Percentiles rank a stretch among this genome's conserved stretches.
phyloP scores from a whole-genome alignment of 805 yeast genomes.

The Candida railenensis region DNA sequence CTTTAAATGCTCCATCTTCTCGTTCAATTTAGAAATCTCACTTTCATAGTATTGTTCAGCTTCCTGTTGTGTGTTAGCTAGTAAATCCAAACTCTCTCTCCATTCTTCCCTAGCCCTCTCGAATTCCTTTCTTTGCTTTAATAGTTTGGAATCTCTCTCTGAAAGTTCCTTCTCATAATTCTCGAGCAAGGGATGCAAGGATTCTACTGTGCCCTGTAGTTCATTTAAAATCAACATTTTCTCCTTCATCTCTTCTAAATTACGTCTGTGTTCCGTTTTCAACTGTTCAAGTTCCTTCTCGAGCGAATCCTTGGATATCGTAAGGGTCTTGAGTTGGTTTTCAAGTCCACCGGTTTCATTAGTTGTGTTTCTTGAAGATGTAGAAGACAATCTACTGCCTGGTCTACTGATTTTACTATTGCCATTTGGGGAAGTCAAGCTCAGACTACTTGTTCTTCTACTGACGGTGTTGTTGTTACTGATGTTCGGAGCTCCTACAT shows the following conservation, averaged over 20 bases:
- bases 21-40: constrained; percentile 31
- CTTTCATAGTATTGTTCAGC: constrained; percentile 48
- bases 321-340: constrained; percentile 16
- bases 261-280: constrained; percentile 22
- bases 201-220: constrained; percentile 46
- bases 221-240: constrained; percentile 48
- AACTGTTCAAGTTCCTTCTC: constrained; percentile 20
- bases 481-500: background rate
- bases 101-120: constrained; percentile 59
- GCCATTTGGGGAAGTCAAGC: constrained; percentile 8
- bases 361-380: constrained; percentile 21
- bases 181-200: constrained; percentile 46
- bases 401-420: background rate
- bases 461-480: background rate
- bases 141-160: constrained; percentile 46
- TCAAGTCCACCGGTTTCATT: constrained; percentile 11
- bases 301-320: constrained; percentile 18
- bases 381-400: constrained; percentile 14
- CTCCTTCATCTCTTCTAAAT: constrained; percentile 33
- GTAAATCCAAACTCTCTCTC: constrained; percentile 54
- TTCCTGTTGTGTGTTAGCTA: constrained; percentile 55
- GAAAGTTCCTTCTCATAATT: constrained; percentile 44
- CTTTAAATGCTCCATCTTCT: constrained; percentile 11
- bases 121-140: constrained; percentile 45
- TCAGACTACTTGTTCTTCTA: background rate